Percentiles rank a stretch among this genome's conserved stretches.
phyloP scores from a whole-genome alignment of 139 green algal genomes.

The Micractinium sp. region DNA sequence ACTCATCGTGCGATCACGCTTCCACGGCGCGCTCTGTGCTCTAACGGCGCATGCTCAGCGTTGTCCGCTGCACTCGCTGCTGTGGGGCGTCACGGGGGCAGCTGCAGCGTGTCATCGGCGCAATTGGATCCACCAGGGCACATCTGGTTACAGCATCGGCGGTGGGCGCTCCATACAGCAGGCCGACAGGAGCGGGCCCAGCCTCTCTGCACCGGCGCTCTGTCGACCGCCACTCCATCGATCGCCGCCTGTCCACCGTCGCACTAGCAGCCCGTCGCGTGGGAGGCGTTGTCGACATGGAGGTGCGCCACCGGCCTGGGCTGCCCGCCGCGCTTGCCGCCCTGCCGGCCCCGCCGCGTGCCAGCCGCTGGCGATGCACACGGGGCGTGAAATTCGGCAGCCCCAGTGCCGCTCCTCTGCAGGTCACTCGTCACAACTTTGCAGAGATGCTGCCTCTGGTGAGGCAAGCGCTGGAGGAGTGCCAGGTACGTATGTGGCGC shows the following conservation, averaged over 20 bases:
- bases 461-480: slow-evolving; percentile 49
- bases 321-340: not conserved
- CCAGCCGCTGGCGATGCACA: not conserved
- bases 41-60: too few relatives aligned
- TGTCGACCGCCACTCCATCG: not conserved
- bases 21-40: too few relatives aligned
- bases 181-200: not conserved
- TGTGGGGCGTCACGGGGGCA: not conserved
- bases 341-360: not conserved
- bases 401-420: not conserved
- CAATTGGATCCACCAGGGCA: not conserved
- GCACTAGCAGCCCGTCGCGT: not conserved
- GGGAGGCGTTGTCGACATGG: not conserved
- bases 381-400: not conserved
- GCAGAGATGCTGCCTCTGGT: slow-evolving; percentile 59
- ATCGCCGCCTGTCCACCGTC: not conserved
- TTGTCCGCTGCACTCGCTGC: too few relatives aligned
- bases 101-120: not conserved
- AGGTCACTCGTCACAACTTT: slow-evolving; percentile 81
- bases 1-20: too few relatives aligned
- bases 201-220: not conserved
- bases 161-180: not conserved
- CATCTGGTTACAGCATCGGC: not conserved
- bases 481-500: slow-evolving; percentile 34
- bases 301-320: not conserved